phyloP scores from a whole-genome alignment of 768 basidiomycete species.

The Lactarius sp. region DNA sequence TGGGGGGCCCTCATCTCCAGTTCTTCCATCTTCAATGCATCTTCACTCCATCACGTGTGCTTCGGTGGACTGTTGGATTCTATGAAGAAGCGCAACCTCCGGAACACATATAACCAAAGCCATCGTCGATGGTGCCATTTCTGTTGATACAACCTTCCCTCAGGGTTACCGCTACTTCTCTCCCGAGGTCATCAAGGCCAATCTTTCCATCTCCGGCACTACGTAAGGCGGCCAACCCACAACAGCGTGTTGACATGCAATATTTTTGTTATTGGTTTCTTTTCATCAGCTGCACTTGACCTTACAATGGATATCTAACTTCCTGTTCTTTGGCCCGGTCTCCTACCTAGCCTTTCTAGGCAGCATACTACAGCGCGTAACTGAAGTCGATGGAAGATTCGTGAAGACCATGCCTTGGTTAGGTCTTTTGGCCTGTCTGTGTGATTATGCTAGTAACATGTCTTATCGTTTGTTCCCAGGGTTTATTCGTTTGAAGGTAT shows the following conservation, averaged over 20 bases:
- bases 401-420: constrained; percentile 66
- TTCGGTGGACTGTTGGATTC: background rate
- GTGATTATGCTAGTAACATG: background rate
- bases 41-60: background rate
- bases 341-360: constrained; percentile 33
- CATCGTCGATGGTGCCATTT: constrained; percentile 42
- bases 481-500: constrained; percentile 53
- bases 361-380: constrained; percentile 59
- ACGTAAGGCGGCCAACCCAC: constrained; percentile 34
- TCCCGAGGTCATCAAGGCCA: constrained; percentile 44
- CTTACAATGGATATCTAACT: constrained; percentile 8
- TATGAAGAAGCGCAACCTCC: background rate
- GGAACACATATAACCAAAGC: constrained; percentile 36
- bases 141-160: constrained; percentile 48
- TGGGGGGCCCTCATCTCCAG: too few species aligned
- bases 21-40: too few species aligned
- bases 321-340: background rate
- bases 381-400: constrained; percentile 39
- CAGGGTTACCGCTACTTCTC: constrained; percentile 77
- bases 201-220: constrained; percentile 45
- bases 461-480: constrained; percentile 37
- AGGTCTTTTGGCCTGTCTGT: constrained; percentile 24
- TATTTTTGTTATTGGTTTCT: background rate
- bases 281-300: constrained; percentile 12
- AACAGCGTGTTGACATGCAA: background rate